Evolutionary conservation across 2,329 filamentous ascomycete species (phyloP).

Genomic region (Botrytis galanthina): DNA sequence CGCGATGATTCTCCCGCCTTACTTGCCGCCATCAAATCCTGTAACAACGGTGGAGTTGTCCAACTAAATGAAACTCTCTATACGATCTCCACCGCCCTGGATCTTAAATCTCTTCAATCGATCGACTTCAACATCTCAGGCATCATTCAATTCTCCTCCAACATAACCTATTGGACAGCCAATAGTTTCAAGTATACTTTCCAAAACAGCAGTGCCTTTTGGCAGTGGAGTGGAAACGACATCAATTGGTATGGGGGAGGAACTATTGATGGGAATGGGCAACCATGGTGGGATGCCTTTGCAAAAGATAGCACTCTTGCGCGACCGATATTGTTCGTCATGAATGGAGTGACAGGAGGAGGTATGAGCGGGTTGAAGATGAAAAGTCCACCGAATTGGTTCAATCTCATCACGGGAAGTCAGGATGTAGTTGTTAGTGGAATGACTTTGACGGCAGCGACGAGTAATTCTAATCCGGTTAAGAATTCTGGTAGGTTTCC

Average conservation of each 20-base stretch:
- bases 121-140: slow-evolving; percentile 15
- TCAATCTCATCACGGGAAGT: slow-evolving; percentile 7
- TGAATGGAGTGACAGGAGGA: slow-evolving; percentile 13
- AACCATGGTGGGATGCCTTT: slow-evolving; percentile 17
- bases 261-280: slow-evolving; percentile 16
- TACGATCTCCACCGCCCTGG: slow-evolving; percentile 10
- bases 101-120: slow-evolving; percentile 5
- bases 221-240: slow-evolving; percentile 8
- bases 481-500: slow-evolving; percentile 15
- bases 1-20: slow-evolving; percentile 8
- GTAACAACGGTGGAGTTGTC: slow-evolving; percentile 13
- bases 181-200: slow-evolving; percentile 8
- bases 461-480: not conserved
- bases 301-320: not conserved
- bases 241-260: slow-evolving; percentile 13
- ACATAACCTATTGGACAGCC: slow-evolving; percentile 6
- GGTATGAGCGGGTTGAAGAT: slow-evolving; percentile 10
- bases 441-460: slow-evolving; percentile 2
- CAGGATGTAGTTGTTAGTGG: slow-evolving; percentile 13
- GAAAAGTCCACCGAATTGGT: slow-evolving; percentile 16
- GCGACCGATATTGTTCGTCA: slow-evolving; percentile 14
- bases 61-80: slow-evolving; percentile 10
- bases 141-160: slow-evolving; percentile 8
- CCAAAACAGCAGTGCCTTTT: slow-evolving; percentile 11
- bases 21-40: slow-evolving; percentile 7